These are phyloP conservation scores for Eucalyptus caleyi DNA, from an alignment of 345 rosid species.

Conservation along the genomic window DNA sequence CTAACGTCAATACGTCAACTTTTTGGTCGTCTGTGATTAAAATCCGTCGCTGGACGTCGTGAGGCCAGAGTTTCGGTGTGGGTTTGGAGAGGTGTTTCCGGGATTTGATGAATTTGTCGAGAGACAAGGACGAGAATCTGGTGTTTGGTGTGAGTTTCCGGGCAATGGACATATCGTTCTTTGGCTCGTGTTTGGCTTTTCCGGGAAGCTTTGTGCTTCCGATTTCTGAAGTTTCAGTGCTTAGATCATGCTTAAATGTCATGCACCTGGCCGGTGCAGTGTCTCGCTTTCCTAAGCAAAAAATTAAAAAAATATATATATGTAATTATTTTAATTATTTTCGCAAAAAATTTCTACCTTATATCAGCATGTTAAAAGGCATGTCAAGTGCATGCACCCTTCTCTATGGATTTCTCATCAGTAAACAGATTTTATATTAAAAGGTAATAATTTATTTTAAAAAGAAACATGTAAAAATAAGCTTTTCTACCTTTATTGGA, in stretches of 20 bases:
- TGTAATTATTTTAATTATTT: too few relatives aligned
- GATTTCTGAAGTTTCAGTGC: neutral
- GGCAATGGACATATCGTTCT: neutral
- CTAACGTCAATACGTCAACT: neutral
- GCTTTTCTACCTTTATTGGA: neutral
- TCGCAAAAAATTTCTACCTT: neutral
- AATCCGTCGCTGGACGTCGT: neutral
- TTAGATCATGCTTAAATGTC: neutral
- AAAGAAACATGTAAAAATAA: neutral
- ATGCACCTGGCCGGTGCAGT: neutral
- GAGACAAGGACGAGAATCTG: slow-evolving; percentile 3
- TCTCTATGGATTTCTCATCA: neutral
- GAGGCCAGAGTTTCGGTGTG: slow-evolving; percentile 33
- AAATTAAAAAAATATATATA: neutral
- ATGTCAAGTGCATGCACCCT: neutral
- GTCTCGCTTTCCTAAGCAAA: neutral
- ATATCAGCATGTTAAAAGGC: neutral
- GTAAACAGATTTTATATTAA: neutral
- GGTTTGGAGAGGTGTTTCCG: slow-evolving; percentile 27
- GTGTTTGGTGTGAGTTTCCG: neutral
- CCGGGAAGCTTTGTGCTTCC: neutral
- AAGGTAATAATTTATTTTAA: neutral
- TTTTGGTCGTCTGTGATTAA: neutral
- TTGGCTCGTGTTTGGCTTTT: neutral
- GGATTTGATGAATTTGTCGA: slow-evolving; percentile 28